A percentile compares a stretch with the other conserved stretches of the same genome.
These are phyloP conservation scores for Cordyceps pruinosa DNA, from an alignment of 2,329 filamentous ascomycete species.

Conservation along the genomic window DNA sequence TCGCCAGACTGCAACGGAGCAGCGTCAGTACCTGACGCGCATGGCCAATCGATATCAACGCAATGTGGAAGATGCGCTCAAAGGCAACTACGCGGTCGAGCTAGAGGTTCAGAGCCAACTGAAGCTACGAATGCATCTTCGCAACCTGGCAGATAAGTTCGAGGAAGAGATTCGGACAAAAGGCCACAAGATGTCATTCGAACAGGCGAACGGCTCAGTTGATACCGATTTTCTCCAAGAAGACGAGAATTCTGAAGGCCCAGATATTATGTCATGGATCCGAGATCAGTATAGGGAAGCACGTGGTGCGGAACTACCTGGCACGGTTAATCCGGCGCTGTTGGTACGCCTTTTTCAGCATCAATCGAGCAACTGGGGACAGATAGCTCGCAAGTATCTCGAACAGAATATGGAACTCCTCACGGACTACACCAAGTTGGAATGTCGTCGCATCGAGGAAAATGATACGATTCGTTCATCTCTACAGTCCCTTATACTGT, in stretches of 20 bases:
- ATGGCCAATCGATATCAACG: neutral
- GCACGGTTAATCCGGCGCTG: neutral
- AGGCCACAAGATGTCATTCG: neutral
- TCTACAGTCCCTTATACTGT: neutral
- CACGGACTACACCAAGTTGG: neutral
- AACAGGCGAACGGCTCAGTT: neutral
- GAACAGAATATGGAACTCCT: neutral
- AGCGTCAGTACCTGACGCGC: slow-evolving; percentile 1
- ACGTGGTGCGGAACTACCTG: neutral
- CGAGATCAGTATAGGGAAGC: neutral
- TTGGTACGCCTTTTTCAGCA: neutral
- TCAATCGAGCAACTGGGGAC: neutral
- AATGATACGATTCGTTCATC: neutral
- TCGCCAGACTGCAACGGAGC: neutral
- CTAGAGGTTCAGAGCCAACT: neutral
- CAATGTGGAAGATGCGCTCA: slow-evolving; percentile 2
- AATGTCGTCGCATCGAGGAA: slow-evolving; percentile 4
- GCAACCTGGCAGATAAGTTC: neutral
- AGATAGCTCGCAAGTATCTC: neutral
- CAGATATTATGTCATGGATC: neutral
- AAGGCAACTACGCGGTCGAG: neutral
- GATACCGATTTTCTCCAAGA: neutral
- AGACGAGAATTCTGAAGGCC: neutral
- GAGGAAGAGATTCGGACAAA: neutral
- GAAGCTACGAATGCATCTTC: slow-evolving; percentile 3